phyloP scores from a whole-genome alignment of 352 stramenopile species.

The Ophiocytium majus region DNA sequence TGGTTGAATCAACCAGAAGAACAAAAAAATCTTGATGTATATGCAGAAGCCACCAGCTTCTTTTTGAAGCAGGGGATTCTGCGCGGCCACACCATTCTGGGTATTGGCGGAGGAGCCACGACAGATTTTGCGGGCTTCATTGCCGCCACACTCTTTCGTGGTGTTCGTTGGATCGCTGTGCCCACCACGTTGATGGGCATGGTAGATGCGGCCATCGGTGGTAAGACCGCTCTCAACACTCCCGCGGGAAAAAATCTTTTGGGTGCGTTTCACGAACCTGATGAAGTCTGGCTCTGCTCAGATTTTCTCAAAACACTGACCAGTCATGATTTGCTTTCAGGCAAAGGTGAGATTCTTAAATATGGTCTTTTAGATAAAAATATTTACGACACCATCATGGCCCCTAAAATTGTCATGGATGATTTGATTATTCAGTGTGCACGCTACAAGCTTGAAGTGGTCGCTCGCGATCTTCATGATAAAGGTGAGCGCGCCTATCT shows the following conservation, averaged over 20 bases:
- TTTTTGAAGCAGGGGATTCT: background rate
- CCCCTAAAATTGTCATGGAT: too few species aligned
- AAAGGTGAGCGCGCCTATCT: constrained; percentile 88
- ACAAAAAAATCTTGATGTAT: background rate
- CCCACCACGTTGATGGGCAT: constrained; percentile 88
- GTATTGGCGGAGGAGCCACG: background rate
- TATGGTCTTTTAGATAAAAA: constrained; percentile 87
- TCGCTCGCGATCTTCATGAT: constrained; percentile 56
- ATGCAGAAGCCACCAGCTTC: background rate
- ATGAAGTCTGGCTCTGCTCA: constrained; percentile 90
- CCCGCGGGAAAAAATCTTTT: constrained; percentile 87
- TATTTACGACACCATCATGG: constrained; percentile 76
- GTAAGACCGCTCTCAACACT: constrained; percentile 75
- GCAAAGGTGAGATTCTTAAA: constrained; percentile 93
- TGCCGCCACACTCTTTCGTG: background rate
- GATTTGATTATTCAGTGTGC: too few species aligned
- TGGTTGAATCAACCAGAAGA: background rate
- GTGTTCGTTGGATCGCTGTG: background rate
- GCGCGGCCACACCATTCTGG: background rate
- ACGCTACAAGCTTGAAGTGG: background rate
- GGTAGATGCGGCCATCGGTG: constrained; percentile 92
- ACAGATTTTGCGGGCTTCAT: background rate
- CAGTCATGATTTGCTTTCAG: constrained; percentile 82
- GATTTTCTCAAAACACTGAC: constrained; percentile 82
- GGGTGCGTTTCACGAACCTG: constrained; percentile 92